phyloP scores from a whole-genome alignment of 768 basidiomycete species.

The Mycena galericulata region DNA sequence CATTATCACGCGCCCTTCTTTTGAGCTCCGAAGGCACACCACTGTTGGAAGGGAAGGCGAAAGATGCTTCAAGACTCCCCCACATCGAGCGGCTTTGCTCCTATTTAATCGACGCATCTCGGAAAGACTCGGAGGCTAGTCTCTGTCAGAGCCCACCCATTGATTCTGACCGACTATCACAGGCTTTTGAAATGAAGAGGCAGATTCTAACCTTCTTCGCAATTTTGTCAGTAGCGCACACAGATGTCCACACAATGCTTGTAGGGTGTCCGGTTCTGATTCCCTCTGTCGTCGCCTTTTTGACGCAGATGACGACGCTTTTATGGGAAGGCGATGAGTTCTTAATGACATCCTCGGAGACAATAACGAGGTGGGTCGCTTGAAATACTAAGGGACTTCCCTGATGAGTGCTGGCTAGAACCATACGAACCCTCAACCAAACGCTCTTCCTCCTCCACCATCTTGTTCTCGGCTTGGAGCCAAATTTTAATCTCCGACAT shows the following conservation, averaged over 20 bases:
- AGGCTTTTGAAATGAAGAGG: constrained; percentile 43
- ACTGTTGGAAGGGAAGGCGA: constrained; percentile 31
- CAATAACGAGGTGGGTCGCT: constrained; percentile 51
- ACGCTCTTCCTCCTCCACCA: constrained; percentile 72
- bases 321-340: constrained; percentile 76
- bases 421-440: constrained; percentile 63
- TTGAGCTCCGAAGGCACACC: constrained; percentile 45
- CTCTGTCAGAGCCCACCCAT: background rate
- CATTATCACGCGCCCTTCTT: constrained; percentile 57
- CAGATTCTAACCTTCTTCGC: constrained; percentile 56
- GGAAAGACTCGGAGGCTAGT: constrained; percentile 56
- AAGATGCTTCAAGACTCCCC: constrained; percentile 48
- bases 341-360: constrained; percentile 50
- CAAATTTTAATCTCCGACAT: constrained; percentile 64
- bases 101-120: constrained; percentile 57
- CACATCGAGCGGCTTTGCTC: constrained; percentile 64
- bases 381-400: background rate
- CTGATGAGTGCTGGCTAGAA: constrained; percentile 50
- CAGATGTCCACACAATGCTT: constrained; percentile 52
- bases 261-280: constrained; percentile 66
- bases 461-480: constrained; percentile 64
- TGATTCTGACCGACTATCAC: background rate
- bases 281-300: constrained; percentile 71
- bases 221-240: constrained; percentile 53
- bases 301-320: constrained; percentile 62